Evolutionary conservation across 345 rosid genomes (phyloP).

Genomic region (Adansonia digitata): DNA sequence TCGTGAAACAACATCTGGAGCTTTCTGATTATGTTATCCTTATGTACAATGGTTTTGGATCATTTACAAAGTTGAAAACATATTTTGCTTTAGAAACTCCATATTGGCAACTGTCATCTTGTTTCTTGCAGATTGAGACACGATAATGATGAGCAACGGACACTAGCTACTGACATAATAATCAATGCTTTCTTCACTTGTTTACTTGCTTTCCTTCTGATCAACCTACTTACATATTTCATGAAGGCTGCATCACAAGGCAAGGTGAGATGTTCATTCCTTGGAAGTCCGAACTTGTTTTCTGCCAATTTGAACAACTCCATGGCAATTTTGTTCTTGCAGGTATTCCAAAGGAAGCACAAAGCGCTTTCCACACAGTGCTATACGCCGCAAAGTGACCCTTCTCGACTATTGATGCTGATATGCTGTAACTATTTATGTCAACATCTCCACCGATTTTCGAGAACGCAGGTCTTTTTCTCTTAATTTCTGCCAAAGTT

Average conservation of each 20-base stretch:
- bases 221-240: conserved; percentile 21
- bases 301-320: background rate
- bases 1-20: background rate
- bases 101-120: background rate
- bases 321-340: background rate
- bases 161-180: background rate
- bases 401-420: background rate
- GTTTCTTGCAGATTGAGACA: background rate
- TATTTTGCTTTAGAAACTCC: background rate
- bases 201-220: conserved; percentile 1
- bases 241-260: conserved; percentile 30
- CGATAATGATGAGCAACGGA: conserved; percentile 6
- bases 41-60: background rate
- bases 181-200: conserved; percentile 22
- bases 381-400: background rate
- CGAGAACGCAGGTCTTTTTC: conserved; percentile 11
- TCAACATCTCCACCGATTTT: too few species aligned
- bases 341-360: background rate
- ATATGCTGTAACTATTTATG: too few species aligned
- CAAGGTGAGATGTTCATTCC: conserved; percentile 25
- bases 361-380: background rate
- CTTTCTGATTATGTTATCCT: background rate
- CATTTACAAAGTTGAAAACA: background rate
- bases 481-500: conserved; percentile 19
- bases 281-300: conserved; percentile 27